Conservation (phyloP, 139 green algal genomes). For the Nannochloris sp. region DNA sequence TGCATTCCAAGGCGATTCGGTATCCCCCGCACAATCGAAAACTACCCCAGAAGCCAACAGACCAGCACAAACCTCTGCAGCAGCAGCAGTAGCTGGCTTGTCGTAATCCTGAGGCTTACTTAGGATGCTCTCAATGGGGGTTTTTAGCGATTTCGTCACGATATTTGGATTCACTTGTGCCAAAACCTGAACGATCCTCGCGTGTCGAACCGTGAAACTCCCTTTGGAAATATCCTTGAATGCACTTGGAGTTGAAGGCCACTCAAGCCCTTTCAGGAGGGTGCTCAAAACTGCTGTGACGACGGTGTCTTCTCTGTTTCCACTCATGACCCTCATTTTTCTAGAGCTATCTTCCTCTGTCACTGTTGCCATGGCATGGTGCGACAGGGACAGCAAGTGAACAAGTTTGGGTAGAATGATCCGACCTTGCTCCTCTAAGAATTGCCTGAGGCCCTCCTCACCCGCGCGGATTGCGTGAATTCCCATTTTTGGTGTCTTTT, state of each 20-base stretch:
- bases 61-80: slow-evolving; percentile 50
- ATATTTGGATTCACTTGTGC: neutral
- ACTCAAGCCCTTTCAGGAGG: slow-evolving; percentile 4
- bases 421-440: no score
- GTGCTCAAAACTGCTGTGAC: slow-evolving; percentile 8
- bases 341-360: neutral
- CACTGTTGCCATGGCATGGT: no score
- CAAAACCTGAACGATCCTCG: neutral
- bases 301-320: neutral
- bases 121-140: slow-evolving; percentile 22
- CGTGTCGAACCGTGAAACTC: neutral
- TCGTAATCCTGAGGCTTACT: slow-evolving; percentile 26
- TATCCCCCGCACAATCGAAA: neutral
- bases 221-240: neutral
- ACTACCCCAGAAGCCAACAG: slow-evolving; percentile 35
- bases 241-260: neutral
- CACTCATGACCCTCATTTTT: neutral
- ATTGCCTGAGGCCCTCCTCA: neutral
- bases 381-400: no score
- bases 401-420: no score
- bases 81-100: slow-evolving; percentile 20
- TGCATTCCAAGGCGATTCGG: slow-evolving; percentile 15
- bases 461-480: neutral
- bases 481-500: neutral
- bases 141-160: neutral